These are phyloP conservation scores for Backusella westeae DNA, from an alignment of 192 early-diverging fungal species.

Conservation along the genomic window DNA sequence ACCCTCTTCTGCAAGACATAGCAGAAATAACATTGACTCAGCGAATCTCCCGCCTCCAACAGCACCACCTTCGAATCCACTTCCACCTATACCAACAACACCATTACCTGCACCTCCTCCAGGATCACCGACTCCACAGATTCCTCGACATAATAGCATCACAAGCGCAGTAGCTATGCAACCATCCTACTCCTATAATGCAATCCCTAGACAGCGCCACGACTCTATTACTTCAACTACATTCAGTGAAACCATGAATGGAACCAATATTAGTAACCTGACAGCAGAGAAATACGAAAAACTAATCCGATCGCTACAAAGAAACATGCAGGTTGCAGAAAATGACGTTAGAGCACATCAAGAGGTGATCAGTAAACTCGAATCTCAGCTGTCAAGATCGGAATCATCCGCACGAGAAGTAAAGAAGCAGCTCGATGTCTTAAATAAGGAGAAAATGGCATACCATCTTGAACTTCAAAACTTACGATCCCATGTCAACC, in stretches of 20 bases:
- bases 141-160: neutral
- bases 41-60: conserved; percentile 20
- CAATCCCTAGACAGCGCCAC: conserved; percentile 11
- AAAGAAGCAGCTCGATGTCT: conserved; percentile 32
- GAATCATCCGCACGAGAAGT: conserved; percentile 37
- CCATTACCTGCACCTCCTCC: conserved; percentile 10
- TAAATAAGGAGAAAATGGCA: conserved; percentile 33
- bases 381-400: conserved; percentile 41
- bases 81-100: conserved; percentile 29
- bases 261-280: neutral
- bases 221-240: conserved; percentile 6
- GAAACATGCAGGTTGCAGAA: conserved; percentile 25
- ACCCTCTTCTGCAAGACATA: neutral
- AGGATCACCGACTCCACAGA: conserved; percentile 8
- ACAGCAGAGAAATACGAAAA: conserved; percentile 29
- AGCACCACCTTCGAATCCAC: conserved; percentile 26
- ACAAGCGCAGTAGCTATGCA: neutral
- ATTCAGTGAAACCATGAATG: conserved; percentile 14
- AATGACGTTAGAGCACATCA: conserved; percentile 35
- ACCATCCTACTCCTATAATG: neutral
- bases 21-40: neutral
- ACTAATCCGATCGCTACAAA: conserved; percentile 23
- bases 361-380: conserved; percentile 40
- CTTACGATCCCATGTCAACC: conserved; percentile 34
- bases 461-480: conserved; percentile 35